Conservation (phyloP, 371 early-diverging fungal species). For the Blakeslea trispora region DNA sequence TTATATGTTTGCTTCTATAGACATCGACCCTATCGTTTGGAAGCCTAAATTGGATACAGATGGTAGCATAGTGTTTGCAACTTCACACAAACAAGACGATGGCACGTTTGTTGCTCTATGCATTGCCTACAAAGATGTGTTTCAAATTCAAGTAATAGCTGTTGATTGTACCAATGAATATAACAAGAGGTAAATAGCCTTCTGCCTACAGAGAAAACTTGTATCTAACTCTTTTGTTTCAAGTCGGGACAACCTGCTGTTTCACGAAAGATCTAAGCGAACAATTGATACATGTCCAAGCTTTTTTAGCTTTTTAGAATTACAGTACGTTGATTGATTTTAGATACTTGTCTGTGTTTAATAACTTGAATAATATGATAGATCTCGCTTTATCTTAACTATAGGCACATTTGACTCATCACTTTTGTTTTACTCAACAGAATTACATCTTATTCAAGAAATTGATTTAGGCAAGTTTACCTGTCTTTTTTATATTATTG, state of each 20-base stretch:
- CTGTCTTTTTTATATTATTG: not conserved
- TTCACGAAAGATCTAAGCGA: too few relatives aligned
- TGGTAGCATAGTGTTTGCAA: constrained; percentile 13
- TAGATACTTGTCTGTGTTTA: not conserved
- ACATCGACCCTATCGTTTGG: not conserved
- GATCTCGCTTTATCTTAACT: constrained; percentile 3
- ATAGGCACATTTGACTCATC: constrained; percentile 22
- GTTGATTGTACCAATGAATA: not conserved
- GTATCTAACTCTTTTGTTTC: not conserved
- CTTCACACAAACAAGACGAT: constrained; percentile 9
- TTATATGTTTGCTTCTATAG: not conserved
- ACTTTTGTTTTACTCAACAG: constrained; percentile 5
- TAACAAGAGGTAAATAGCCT: not conserved
- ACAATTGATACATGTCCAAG: constrained; percentile 14
- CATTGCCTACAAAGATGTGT: not conserved
- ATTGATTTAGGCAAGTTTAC: constrained; percentile 19
- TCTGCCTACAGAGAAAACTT: not conserved
- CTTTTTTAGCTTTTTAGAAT: constrained; percentile 14
- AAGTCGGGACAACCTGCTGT: not conserved
- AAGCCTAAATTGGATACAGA: not conserved
- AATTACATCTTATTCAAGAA: constrained; percentile 10
- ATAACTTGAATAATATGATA: constrained; percentile 2
- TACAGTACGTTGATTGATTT: constrained; percentile 2
- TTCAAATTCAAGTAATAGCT: constrained; percentile 3
- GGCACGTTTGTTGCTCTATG: constrained; percentile 13